A percentile compares a stretch with the other conserved stretches of the same genome.
Evolutionary conservation across 345 rosid species (phyloP).

Genomic region (Salix udensis): DNA sequence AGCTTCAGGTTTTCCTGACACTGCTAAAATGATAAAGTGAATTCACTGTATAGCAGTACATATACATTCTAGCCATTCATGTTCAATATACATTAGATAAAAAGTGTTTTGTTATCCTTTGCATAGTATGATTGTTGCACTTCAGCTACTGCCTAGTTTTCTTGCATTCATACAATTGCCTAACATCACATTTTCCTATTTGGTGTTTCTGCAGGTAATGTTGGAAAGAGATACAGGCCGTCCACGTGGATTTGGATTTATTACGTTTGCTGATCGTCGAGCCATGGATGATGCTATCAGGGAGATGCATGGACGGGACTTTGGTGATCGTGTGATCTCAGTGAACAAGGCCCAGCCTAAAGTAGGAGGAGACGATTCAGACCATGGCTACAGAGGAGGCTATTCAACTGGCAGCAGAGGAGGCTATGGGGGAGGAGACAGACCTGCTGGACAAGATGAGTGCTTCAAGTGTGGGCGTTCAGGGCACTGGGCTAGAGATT

Average conservation of each 20-base stretch:
- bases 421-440: conserved; percentile 64
- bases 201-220: conserved; percentile 67
- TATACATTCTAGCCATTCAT: not conserved
- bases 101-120: conserved; percentile 12
- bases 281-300: conserved; percentile 95
- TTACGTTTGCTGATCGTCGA: conserved; percentile 84
- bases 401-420: conserved; percentile 68
- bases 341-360: conserved; percentile 98
- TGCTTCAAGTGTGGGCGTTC: conserved; percentile 93
- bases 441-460: conserved; percentile 74
- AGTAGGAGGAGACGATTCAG: conserved; percentile 67
- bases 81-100: not conserved
- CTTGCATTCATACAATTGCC: conserved; percentile 19
- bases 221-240: conserved; percentile 94
- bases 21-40: not conserved
- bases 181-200: conserved; percentile 17
- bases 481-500: conserved; percentile 99
- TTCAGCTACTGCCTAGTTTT: conserved; percentile 19
- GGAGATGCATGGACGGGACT: conserved; percentile 93
- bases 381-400: conserved; percentile 79
- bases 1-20: not conserved
- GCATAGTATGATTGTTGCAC: not conserved
- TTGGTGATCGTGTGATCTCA: conserved; percentile 82
- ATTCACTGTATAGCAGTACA: not conserved
- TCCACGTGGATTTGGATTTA: conserved; percentile 95